phyloP scores from a whole-genome alignment of 345 rosid genomes.

The Eucalyptus pauciflora region DNA sequence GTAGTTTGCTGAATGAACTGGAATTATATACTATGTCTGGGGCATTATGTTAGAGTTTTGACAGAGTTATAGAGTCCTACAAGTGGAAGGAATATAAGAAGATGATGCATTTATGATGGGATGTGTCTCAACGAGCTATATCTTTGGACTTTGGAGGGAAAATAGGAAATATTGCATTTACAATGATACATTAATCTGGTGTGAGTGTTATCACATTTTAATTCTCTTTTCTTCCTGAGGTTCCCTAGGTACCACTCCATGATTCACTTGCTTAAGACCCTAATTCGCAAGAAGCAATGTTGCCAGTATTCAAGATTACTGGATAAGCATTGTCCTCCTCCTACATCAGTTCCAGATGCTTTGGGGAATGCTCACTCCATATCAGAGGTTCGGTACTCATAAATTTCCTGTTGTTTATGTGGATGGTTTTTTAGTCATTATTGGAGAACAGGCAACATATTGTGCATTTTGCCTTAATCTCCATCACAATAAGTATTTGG shows the following conservation, averaged over 20 bases:
- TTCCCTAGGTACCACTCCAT: constrained; percentile 45
- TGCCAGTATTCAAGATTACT: constrained; percentile 47
- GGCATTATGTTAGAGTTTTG: background rate
- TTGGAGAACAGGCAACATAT: background rate
- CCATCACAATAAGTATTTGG: background rate
- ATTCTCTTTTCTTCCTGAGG: background rate
- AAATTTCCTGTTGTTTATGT: background rate
- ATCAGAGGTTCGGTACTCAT: constrained; percentile 13
- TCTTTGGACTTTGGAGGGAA: background rate
- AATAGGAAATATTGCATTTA: background rate
- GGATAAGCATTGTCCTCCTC: constrained; percentile 50
- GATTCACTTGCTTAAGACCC: constrained; percentile 35
- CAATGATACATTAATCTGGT: background rate
- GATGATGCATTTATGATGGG: background rate
- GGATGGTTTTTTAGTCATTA: background rate
- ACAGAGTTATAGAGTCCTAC: background rate
- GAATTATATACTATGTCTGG: background rate
- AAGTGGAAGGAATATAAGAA: background rate
- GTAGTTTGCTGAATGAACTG: background rate
- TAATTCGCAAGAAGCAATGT: constrained; percentile 31
- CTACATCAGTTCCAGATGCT: background rate
- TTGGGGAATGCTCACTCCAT: background rate
- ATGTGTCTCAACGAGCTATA: background rate
- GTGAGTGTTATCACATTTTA: background rate
- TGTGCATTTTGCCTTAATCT: background rate